phyloP scores from a whole-genome alignment of 805 yeast species.

The Saturnispora quitensis region DNA sequence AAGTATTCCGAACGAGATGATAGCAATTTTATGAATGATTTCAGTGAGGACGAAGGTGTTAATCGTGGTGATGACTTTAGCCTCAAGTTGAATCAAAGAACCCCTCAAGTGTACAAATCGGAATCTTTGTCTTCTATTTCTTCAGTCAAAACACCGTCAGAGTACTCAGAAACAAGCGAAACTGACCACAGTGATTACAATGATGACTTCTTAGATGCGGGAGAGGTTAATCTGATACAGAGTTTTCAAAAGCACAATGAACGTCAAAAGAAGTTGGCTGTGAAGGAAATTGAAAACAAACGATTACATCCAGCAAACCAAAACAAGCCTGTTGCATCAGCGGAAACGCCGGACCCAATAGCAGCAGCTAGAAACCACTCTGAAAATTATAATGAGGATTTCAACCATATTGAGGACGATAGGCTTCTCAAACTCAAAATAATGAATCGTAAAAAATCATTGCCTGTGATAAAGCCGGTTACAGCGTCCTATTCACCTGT shows the following conservation, averaged over 20 bases:
- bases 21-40: constrained; percentile 9
- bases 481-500: constrained; percentile 13
- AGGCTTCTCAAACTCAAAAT: constrained; percentile 15
- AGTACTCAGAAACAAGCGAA: constrained; percentile 21
- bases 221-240: constrained; percentile 2
- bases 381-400: constrained; percentile 17
- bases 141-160: constrained; percentile 14
- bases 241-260: constrained; percentile 4
- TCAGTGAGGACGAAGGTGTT: constrained; percentile 4
- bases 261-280: constrained; percentile 3
- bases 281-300: constrained; percentile 1
- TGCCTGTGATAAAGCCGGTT: constrained; percentile 18
- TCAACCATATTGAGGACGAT: constrained; percentile 20
- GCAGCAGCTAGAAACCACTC: not conserved
- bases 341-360: not conserved
- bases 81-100: not conserved
- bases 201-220: constrained; percentile 18
- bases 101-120: constrained; percentile 7
- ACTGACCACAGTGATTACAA: constrained; percentile 27
- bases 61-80: not conserved
- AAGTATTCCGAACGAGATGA: constrained; percentile 16
- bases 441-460: constrained; percentile 18
- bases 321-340: not conserved
- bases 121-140: constrained; percentile 24
- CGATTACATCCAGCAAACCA: not conserved